A percentile compares a stretch with the other conserved stretches of the same genome.
Conservation (phyloP, 768 basidiomycete genomes). For the Bullera alba region DNA sequence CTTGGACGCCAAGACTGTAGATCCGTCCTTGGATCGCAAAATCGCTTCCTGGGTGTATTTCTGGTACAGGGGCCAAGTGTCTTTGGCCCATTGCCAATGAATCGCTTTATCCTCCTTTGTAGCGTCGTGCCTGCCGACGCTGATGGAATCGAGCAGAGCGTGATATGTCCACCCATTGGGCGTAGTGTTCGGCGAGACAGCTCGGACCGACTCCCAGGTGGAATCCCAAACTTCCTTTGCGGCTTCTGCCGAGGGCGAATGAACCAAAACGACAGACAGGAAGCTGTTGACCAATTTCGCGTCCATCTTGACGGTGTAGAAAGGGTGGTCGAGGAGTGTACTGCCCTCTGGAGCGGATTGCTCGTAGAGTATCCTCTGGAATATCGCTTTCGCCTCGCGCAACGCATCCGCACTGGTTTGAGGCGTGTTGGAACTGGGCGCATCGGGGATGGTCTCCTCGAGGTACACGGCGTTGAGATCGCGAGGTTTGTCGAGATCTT, state of each 20-base stretch:
- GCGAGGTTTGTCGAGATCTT: not conserved
- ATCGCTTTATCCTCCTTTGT: constrained; percentile 56
- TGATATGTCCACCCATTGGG: constrained; percentile 53
- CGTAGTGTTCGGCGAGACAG: constrained; percentile 38
- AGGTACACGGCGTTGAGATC: not conserved
- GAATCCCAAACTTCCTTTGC: constrained; percentile 53
- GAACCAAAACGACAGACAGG: constrained; percentile 65
- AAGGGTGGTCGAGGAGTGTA: constrained; percentile 42
- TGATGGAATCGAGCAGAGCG: constrained; percentile 60
- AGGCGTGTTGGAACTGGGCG: not conserved
- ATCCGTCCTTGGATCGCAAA: no score
- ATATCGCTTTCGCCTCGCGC: constrained; percentile 61
- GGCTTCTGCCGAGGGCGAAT: constrained; percentile 51
- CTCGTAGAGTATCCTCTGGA: constrained; percentile 56
- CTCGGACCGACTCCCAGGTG: constrained; percentile 13
- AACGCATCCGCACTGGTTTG: constrained; percentile 67
- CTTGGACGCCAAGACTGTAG: not conserved
- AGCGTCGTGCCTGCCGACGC: constrained; percentile 43
- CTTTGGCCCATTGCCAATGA: constrained; percentile 35
- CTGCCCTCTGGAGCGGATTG: not conserved
- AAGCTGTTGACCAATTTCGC: constrained; percentile 70
- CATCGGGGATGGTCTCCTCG: not conserved
- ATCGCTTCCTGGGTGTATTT: not conserved
- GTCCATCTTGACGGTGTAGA: constrained; percentile 56
- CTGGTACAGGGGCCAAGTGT: not conserved